Evolutionary conservation across 352 stramenopile species (phyloP).

Genomic region (Globisporangium megalacanthum): DNA sequence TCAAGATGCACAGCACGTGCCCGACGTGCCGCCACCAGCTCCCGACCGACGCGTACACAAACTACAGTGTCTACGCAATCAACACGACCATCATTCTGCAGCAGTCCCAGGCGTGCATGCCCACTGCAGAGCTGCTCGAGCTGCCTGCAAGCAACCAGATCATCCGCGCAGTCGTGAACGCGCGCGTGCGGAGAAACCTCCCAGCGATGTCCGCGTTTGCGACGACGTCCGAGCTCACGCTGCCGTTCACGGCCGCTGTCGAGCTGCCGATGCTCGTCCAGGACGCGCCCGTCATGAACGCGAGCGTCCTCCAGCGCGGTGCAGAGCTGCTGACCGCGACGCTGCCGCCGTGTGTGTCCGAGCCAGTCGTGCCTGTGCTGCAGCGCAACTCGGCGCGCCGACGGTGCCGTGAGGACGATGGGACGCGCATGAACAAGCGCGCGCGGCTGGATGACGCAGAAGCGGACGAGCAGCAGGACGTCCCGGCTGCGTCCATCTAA

Average conservation of each 20-base stretch:
- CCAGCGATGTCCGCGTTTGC: constrained; percentile 5
- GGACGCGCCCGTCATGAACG: constrained; percentile 70
- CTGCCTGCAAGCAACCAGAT: constrained; percentile 81
- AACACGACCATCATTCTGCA: constrained; percentile 89
- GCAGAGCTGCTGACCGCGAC: constrained; percentile 28
- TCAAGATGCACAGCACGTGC: constrained; percentile 84
- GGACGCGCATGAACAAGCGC: constrained; percentile 44
- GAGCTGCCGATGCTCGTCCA: constrained; percentile 49
- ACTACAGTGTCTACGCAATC: constrained; percentile 87
- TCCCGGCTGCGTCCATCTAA: constrained; percentile 39
- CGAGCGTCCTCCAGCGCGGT: constrained; percentile 62
- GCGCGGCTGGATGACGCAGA: constrained; percentile 32
- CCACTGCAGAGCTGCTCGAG: constrained; percentile 69
- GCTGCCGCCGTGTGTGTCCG: constrained; percentile 50
- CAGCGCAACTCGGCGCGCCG: constrained; percentile 59
- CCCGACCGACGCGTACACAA: constrained; percentile 74
- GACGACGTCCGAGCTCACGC: constrained; percentile 1
- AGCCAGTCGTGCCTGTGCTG: constrained; percentile 65
- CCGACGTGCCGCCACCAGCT: constrained; percentile 78
- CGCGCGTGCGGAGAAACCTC: constrained; percentile 62
- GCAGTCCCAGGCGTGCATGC: constrained; percentile 75
- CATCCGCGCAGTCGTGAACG: constrained; percentile 83
- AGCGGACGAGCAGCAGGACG: constrained; percentile 40
- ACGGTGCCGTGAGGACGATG: constrained; percentile 45
- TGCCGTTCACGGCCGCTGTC: constrained; percentile 23